Base-by-base conservation (phyloP, 2,329 filamentous ascomycete species). In the Sporothrix brunneoviolacea region DNA sequence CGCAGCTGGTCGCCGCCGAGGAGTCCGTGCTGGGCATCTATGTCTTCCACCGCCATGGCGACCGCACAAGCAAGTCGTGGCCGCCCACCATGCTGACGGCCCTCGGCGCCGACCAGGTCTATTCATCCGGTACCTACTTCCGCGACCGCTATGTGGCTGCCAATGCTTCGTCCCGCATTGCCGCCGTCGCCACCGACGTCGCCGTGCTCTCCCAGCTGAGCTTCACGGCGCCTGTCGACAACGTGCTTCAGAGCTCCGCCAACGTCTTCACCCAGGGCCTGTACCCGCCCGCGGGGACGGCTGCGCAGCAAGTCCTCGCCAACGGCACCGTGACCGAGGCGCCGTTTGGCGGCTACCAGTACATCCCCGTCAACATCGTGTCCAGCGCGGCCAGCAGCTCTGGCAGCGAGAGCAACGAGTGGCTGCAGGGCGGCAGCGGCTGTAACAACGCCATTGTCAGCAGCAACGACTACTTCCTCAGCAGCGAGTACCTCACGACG, bases 11-110 rank as follows among this genome's bases (percentile, higher is more conserved):
- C 7, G 47, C 44, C 8, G 52, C 54, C n/a, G 70, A 70, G 18
- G 87, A 94, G 70, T 86, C 83, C 1, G 74, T 93, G 24, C 75
- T 95, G 15, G 90, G 89, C 47, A 82, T 84, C 40, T 93, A 91
- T 67, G 82, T 95, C 68, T 95, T 94, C 73, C 82, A 88, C 59
- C 86, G 91, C 40, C 91, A 96, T 70, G 91, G 91, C 52, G 91
- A 96, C 67, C 82, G 91, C 50, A 91, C 89, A 1, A 71, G 88
- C 56, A 95, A 95, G 71, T 74, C 80, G 16, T 81, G 80, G 55
- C 73, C 82, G 40, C 85, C 86, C 12, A 81, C 87, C 24, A 76
- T 77, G 57, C 70, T 96, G 64, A 95, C 91, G 12, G 76, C 84
- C 53, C 76, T 95, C 46, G 91, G 91, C 28, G 89, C 91, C 63